phyloP scores from a whole-genome alignment of 495 filamentous ascomycete genomes.

The Neurospora hispaniola region DNA sequence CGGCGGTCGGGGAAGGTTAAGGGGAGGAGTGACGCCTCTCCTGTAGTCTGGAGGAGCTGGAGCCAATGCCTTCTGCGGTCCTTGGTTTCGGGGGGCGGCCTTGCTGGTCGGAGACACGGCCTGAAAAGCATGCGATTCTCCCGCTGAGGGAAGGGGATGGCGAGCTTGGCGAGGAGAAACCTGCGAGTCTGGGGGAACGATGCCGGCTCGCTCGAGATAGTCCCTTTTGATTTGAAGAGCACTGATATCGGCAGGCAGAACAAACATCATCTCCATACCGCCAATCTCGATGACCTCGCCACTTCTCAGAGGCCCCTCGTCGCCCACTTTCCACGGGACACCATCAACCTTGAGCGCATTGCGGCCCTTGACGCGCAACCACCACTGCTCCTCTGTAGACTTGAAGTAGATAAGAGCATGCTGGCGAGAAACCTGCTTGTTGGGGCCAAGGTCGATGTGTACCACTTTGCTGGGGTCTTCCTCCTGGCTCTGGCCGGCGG shows the following conservation, averaged over 20 bases:
- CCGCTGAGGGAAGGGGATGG: constrained; percentile 40
- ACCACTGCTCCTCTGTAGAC: constrained; percentile 58
- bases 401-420: constrained; percentile 85
- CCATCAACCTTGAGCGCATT: constrained; percentile 84
- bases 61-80: constrained; percentile 45
- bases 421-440: constrained; percentile 78
- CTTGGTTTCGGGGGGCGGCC: constrained; percentile 11
- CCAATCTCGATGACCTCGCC: constrained; percentile 85
- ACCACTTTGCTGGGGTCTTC: constrained; percentile 38
- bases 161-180: constrained; percentile 17
- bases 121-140: constrained; percentile 22
- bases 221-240: constrained; percentile 44
- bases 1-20: constrained; percentile 22
- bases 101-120: constrained; percentile 17
- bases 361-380: constrained; percentile 73
- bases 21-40: constrained; percentile 56
- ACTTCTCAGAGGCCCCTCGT: constrained; percentile 56
- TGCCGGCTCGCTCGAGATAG: constrained; percentile 42
- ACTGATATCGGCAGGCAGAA: constrained; percentile 56
- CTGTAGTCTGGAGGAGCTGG: constrained; percentile 60
- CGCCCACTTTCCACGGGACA: constrained; percentile 49
- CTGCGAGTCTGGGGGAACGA: constrained; percentile 21
- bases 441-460: constrained; percentile 88
- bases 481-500: constrained; percentile 19
- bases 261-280: constrained; percentile 96